Base-by-base conservation (phyloP, 2,329 filamentous ascomycete species). In the Ophiostoma angusticollis region DNA sequence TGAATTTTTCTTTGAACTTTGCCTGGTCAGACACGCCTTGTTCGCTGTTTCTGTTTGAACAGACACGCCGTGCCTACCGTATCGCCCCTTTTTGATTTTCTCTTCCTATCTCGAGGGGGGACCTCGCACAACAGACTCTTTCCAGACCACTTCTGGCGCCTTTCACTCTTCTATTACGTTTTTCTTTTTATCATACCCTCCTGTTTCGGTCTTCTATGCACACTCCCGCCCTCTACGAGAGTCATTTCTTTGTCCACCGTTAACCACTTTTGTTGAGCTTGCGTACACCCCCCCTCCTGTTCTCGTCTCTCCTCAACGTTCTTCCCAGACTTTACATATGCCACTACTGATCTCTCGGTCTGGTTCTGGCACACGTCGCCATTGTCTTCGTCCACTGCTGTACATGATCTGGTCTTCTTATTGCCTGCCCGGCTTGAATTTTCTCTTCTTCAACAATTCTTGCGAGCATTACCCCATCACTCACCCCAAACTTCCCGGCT, bases 401-500 rank as follows among this genome's bases (percentile, higher is more conserved):
- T 56, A 52, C 53, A 48, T 51, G 44, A 35, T 37, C 23, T 42
- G 45, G 45, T 36, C 42, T 44, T 46, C 23, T 25, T 9, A 19
- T 23, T 29, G 31, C 41, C 47, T 47, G 49, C 48, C 46, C n/a
- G n/a, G n/a, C n/a, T n/a, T n/a, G n/a, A n/a, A n/a, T n/a, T n/a
- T n/a, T n/a, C n/a, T n/a, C n/a, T n/a, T n/a, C n/a, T n/a, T n/a
- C n/a, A n/a, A n/a, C 47, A 53, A 50, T 45, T 41, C 41, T 46
- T 50, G 43, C 31, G 45, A 49, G 46, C 50, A 56, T 56, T 48
- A 54, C 47, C 56, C 53, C 54, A 53, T 57, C 46, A 39, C 39
- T 50, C 47, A 43, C 49, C 45, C 46, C 48, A 45, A 49, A 45
- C 46, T 43, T 44, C 45, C 40, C 36, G 44, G 44, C 49, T 44